Evolutionary conservation across 2,329 filamentous ascomycete species (phyloP), one percentile per base, ranked within the genome.

Genomic region (Penicillium sp.): DNA sequence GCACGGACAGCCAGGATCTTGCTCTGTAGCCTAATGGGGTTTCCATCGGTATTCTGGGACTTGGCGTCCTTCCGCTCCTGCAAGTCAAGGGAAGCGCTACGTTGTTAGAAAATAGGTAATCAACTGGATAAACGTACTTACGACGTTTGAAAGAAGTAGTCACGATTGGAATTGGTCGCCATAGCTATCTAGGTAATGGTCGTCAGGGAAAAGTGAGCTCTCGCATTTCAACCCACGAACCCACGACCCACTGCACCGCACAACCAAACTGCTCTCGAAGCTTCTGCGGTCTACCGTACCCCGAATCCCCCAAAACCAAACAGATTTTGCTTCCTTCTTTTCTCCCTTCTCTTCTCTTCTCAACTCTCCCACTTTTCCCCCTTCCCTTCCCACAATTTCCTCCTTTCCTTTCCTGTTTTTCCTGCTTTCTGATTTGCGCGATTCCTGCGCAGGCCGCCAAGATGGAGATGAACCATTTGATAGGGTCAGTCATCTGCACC

Each of bases 71-170:
- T 90, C 58, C 91, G 76, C 53, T 76, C 72, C 54, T 76, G 76
- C 61, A 81, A 76, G 58, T 69, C 70, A 42, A 75, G 61, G 24
- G 81, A 75, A 42, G 81, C 76, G 54, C 76, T 81, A 66, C 47
- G 61, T 60, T 50, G 47, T 52, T 24, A 42, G 16, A 6, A 26
- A 1, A 7, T 21, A 26, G 24, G 24, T 1, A 6, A 6, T 26
- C 36, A 18, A 48, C 39, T 24, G 33, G 47, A 33, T 46, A 7
- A 44, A 42, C 26, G 41, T 34, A 70, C 85, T 74, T 76, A 94
- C 90, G 92, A 88, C 28, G 91, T 95, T 73, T 96, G 89, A 69
- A 97, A 97, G 78, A 95, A 97, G 68, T 94, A 85, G 28, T 88
- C 86, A 47, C 86, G 81, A 66, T 95, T 84, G 46, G 83, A 81